phyloP scores from a whole-genome alignment of 805 yeast genomes.

The Saturnispora bothae region DNA sequence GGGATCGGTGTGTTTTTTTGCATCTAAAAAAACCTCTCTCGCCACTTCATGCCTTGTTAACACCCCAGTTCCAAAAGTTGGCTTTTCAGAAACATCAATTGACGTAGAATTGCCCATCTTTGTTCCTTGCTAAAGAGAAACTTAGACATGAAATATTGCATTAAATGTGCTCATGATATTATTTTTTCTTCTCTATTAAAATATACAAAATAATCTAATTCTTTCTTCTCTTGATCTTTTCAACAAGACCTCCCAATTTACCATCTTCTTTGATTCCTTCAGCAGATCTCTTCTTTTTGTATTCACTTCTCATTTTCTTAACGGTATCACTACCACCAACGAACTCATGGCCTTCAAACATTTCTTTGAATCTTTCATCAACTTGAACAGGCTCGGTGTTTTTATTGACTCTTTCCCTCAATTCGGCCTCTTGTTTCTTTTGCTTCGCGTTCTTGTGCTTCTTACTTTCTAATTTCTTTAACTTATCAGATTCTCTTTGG shows the following conservation, averaged over 20 bases:
- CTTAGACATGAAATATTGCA: too few species aligned
- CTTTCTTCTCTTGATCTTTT: slow-evolving; percentile 36
- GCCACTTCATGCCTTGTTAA: neutral
- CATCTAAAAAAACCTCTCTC: slow-evolving; percentile 1
- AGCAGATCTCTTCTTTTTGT: slow-evolving; percentile 29
- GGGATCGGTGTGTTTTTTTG: slow-evolving; percentile 2
- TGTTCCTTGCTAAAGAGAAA: too few species aligned
- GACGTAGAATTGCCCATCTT: slow-evolving; percentile 7
- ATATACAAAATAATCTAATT: too few species aligned
- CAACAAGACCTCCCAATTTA: slow-evolving; percentile 29
- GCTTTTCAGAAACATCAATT: neutral
- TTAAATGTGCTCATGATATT: too few species aligned
- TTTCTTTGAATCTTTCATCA: slow-evolving; percentile 79
- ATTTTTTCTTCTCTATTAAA: too few species aligned
- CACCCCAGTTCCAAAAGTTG: neutral
- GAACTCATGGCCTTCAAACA: slow-evolving; percentile 77
- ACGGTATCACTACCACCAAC: slow-evolving; percentile 91
- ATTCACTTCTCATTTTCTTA: slow-evolving; percentile 71
- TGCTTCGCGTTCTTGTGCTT: slow-evolving; percentile 37
- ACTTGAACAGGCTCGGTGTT: slow-evolving; percentile 34
- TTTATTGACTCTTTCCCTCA: slow-evolving; percentile 30
- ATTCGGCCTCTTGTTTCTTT: slow-evolving; percentile 40
- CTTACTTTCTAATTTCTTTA: slow-evolving; percentile 48
- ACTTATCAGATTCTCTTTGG: slow-evolving; percentile 66
- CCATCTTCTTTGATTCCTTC: slow-evolving; percentile 9